Base-by-base conservation (phyloP, 225 moss, liverwort and hornwort genomes). In the Physcomitrium patens region DNA sequence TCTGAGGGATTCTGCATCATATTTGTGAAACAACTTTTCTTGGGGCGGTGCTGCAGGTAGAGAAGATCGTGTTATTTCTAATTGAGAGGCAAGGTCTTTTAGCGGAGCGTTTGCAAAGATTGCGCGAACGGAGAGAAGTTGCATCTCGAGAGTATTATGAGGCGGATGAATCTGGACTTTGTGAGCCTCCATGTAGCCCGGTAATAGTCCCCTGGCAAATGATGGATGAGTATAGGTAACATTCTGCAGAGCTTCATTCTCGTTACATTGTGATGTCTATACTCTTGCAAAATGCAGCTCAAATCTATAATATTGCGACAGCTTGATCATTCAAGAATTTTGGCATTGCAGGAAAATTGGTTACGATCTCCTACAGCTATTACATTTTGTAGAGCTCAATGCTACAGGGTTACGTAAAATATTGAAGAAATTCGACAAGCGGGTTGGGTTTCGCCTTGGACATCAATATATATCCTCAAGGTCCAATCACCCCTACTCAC, bases 401-500 rank as follows among this genome's bases (percentile, higher is more conserved):
- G 94, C 97, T 10, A 94, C 92, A 56, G 97, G 97, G 46, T 71
- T 97, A 24, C 82, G 97, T 44, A 97, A 97, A 68, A 94, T 97
- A 2, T 67, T 97, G 59, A 97, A 97, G 70, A 94, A 94, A 70
- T 97, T 97, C 70, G 97, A 94, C 69, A 93, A 92, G 73, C 84
- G 81, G 18, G 87, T 94, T 20, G 94, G 92, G 8, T 97, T 90
- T 74, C 87, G 89, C 23, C 78, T 97, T 31, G 92, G 91, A 47
- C 94, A 94, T 73, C 90, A 94, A 79, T 94, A 94, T 68, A 92
- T 97, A 16, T 91, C 92, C 23, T 75, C 91, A 5, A 92, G 97
- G 31, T 94, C 97, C 31, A 97, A 97, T 60, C 94, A 94, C 75
- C 97, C 90, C 45, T 97, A 90, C 86, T 97, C 94, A 46, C 94